Evolutionary conservation across 2,329 filamentous ascomycete genomes (phyloP).

Genomic region (Fusarium marasasianum): DNA sequence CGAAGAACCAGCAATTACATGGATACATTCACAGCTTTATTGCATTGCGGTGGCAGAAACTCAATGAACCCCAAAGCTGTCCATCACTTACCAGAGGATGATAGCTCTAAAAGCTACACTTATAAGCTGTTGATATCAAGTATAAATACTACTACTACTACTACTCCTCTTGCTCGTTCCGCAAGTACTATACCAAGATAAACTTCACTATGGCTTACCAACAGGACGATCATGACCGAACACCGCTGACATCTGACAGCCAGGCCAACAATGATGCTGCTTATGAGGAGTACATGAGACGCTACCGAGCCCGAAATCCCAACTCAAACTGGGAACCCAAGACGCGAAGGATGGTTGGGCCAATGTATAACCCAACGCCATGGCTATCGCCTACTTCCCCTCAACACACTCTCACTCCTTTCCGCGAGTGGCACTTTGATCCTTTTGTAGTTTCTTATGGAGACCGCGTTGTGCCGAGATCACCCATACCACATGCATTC

Average conservation of each 20-base stretch:
- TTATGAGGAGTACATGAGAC: neutral
- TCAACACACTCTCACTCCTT: neutral
- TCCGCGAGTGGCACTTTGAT: neutral
- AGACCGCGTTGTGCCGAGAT: neutral
- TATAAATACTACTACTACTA: neutral
- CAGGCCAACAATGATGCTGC: neutral
- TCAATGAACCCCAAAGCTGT: neutral
- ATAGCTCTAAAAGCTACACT: neutral
- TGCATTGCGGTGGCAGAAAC: neutral
- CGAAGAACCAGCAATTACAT: neutral
- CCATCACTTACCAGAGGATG: neutral
- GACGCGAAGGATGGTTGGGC: neutral
- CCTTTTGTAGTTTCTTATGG: neutral
- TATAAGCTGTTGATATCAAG: neutral
- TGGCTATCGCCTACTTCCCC: neutral
- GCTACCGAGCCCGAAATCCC: neutral
- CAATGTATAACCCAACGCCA: neutral
- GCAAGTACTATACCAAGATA: neutral
- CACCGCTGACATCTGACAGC: neutral
- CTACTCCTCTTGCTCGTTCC: neutral
- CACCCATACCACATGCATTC: rapidly evolving
- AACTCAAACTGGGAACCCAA: neutral
- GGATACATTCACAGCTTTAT: neutral
- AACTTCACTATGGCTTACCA: neutral
- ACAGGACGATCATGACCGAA: neutral